Evolutionary conservation across 805 yeast species (phyloP), one percentile per base, ranked within the genome.

Genomic region (Zygosaccharomyces gambellarensis): DNA sequence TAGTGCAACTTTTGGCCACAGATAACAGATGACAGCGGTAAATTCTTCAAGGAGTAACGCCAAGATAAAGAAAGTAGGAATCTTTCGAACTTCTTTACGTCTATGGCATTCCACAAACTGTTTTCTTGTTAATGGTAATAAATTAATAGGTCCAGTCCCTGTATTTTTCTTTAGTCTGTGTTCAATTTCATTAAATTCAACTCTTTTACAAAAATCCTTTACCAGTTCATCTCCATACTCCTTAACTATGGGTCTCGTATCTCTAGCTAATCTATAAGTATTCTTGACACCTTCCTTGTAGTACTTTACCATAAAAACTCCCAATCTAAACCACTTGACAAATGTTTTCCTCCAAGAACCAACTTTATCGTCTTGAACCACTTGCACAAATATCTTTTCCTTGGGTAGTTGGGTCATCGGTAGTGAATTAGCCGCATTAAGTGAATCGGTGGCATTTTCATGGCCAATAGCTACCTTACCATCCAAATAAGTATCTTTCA

Each of bases 271-370:
- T 1, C 63, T 52, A 80, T 83, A 81, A 0, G 83, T 77, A 54
- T 77, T 78, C 19, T 68, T 63, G 2, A 84, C 71, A 1, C 92
- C 90, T 2, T 68, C 62, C 51, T 77, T 76, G 67, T 84, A 85
- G 61, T 83, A 82, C 5, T 62, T 62, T 36, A 82, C 56, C 39
- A 80, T 54, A 2, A 67, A 54, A 57, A 76, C 75, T 5, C 77
- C 80, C 53, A 75, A 74, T 1, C 72, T 67, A 21, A 65, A 59
- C 57, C 71, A 71, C 54, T 79, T 79, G 46, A 54, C 55, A 43
- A 63, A 36, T 43, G 57, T 41, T 38, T 46, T 46, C 46, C 54
- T 46, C 72, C 71, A 54, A n/a, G 36, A 21, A n/a, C 51, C 46
- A 6, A 64, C 50, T 14, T 52, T 53, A 0, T 56, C 50, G 44